These are phyloP conservation scores for Solanum medicagineum DNA, from an alignment of 257 asterid genomes.

Conservation along the genomic window DNA sequence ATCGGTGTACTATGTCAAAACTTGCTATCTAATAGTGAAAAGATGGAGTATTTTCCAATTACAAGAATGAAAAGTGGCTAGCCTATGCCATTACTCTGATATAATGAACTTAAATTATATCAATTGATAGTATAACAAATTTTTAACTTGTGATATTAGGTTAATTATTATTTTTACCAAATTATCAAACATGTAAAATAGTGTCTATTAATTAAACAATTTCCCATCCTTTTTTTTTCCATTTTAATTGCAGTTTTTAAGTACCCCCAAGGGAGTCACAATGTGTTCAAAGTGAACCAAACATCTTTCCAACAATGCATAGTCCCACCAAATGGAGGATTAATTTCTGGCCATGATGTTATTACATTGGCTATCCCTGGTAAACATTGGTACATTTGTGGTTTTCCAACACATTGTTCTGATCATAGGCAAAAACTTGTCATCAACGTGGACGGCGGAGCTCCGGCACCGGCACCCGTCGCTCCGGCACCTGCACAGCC, in stretches of 20 bases:
- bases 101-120: not conserved
- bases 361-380: not conserved
- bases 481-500: not conserved
- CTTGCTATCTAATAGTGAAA: too few relatives aligned
- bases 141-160: not conserved
- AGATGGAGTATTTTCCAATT: not conserved
- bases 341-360: slow-evolving; percentile 1
- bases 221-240: not conserved
- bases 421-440: slow-evolving; percentile 1
- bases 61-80: not conserved
- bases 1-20: too few relatives aligned
- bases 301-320: not conserved
- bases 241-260: slow-evolving; percentile 3
- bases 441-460: slow-evolving; percentile 1
- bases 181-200: not conserved
- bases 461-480: not conserved
- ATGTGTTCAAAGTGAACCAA: slow-evolving; percentile 4
- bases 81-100: not conserved
- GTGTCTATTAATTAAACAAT: too few relatives aligned
- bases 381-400: slow-evolving; percentile 15
- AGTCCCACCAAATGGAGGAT: not conserved
- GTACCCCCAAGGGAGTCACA: not conserved
- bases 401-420: not conserved
- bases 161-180: not conserved
- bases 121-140: not conserved